phyloP scores from a whole-genome alignment of 2,329 filamentous ascomycete genomes.

The Aureobasidium sp. region DNA sequence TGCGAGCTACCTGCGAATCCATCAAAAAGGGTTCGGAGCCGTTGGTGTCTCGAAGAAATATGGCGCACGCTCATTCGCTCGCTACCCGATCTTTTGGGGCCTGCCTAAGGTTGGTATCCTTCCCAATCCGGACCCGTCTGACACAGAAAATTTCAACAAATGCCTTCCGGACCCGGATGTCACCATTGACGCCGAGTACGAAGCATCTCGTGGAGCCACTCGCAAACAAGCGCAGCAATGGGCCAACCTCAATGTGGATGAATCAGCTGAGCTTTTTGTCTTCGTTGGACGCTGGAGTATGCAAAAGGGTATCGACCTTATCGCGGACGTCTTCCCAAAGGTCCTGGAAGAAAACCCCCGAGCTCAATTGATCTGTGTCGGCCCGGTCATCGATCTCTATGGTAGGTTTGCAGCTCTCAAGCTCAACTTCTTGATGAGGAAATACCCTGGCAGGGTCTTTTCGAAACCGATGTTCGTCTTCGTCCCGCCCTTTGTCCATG shows the following conservation, averaged over 20 bases:
- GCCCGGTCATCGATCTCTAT: conserved; percentile 62
- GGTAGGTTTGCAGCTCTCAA: conserved; percentile 62
- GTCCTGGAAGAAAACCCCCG: conserved; percentile 54
- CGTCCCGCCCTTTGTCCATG: conserved; percentile 59
- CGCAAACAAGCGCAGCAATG: conserved; percentile 59
- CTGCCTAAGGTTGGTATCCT: conserved; percentile 55
- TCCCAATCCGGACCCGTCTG: conserved; percentile 59
- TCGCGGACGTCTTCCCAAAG: conserved; percentile 59
- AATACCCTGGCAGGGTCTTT: conserved; percentile 58
- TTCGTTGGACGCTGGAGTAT: conserved; percentile 64
- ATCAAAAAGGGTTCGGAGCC: conserved; percentile 61
- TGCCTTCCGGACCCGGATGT: conserved; percentile 45
- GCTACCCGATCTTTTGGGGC: conserved; percentile 65
- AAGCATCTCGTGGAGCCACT: conserved; percentile 46
- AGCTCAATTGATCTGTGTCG: conserved; percentile 56
- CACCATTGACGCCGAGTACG: conserved; percentile 48
- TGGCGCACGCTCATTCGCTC: conserved; percentile 58
- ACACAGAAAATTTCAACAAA: conserved; percentile 55
- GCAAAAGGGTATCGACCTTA: conserved; percentile 62
- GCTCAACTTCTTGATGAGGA: conserved; percentile 55
- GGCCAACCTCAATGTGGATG: conserved; percentile 56
- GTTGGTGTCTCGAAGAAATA: conserved; percentile 64
- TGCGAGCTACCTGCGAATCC: conserved; percentile 57
- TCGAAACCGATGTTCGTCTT: conserved; percentile 62
- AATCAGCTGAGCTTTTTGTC: conserved; percentile 58